Evolutionary conservation across 2,329 filamentous ascomycete species (phyloP), one percentile per base, ranked within the genome.

Genomic region (Diaporthe citrichinensis): DNA sequence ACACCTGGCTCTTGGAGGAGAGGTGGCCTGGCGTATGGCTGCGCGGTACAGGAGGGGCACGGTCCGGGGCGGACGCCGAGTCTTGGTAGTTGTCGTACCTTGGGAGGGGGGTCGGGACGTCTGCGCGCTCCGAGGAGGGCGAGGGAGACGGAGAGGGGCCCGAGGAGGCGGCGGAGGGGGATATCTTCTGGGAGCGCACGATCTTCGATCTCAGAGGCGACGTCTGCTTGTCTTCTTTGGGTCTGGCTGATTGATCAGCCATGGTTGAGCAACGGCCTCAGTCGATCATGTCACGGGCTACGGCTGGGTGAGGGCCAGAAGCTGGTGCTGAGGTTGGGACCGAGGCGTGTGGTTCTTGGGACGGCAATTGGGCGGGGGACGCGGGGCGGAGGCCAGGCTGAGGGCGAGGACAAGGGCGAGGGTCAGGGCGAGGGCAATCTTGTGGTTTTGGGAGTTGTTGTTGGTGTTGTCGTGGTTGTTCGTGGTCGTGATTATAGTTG

Each of bases 1-100:
- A 85, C 73, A 87, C 86, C 76, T 88, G 87, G 83, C 88, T 91
- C 84, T 89, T 92, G 78, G 88, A 88, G 17, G 91, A 84, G 55
- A 92, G 86, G 79, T 92, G 90, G 74, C 91, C 90, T 1, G 91
- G 91, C 1, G 91, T 92, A 81, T 92, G 91, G 80, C 88, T 92
- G 78, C 91, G 87, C 39, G 87, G 84, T 59, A 89, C 81, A 65
- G 87, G 83, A 72, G 81, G 80, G 25, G 80, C 80, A 73, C 81
- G 83, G 76, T 84, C 84, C 74, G 78, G 83, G 75, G 81, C 80
- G 74, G 85, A 83, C 71, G 78, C 78, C 53, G 76, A 77, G 61
- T 80, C 78, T 72, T 78, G 78, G n/a, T 82, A 81, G 59, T 80
- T 77, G 71, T 82, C 79, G 73, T 83, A 55, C 31, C 49, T 53